Conservation (phyloP, 768 basidiomycete species). For the Naganishia vishniacii region DNA sequence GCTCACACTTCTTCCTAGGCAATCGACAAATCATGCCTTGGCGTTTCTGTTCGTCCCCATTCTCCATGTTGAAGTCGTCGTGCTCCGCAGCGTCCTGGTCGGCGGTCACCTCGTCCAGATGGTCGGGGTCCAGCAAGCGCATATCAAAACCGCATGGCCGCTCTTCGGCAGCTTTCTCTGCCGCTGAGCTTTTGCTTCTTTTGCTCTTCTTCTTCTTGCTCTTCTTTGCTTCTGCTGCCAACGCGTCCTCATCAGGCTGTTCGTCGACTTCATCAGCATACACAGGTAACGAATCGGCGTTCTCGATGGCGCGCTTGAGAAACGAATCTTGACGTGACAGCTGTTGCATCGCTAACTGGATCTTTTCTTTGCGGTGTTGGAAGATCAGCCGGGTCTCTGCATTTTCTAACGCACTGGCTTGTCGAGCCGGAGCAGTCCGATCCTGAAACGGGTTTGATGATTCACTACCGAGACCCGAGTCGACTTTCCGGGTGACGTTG, state of each 20-base stretch:
- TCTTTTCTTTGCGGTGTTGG: neutral
- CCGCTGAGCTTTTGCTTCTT: neutral
- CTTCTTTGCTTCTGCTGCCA: neutral
- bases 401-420: neutral
- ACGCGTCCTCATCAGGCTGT: neutral
- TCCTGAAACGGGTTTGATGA: neutral
- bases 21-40: neutral
- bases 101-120: neutral
- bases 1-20: slow-evolving; percentile 12
- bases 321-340: neutral
- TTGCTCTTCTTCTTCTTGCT: slow-evolving; percentile 16
- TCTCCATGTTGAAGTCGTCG: neutral
- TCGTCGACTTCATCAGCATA: neutral
- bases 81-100: neutral
- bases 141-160: slow-evolving; percentile 20
- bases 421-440: slow-evolving; percentile 1
- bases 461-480: neutral
- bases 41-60: neutral
- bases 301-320: slow-evolving; percentile 3
- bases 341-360: neutral
- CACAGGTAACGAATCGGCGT: neutral
- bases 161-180: slow-evolving; percentile 5
- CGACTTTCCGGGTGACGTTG: neutral
- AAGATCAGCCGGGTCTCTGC: slow-evolving; percentile 6
- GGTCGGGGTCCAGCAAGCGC: slow-evolving; percentile 1